Evolutionary conservation across 371 early-diverging fungal species (phyloP).

Genomic region (Circinella minor): DNA sequence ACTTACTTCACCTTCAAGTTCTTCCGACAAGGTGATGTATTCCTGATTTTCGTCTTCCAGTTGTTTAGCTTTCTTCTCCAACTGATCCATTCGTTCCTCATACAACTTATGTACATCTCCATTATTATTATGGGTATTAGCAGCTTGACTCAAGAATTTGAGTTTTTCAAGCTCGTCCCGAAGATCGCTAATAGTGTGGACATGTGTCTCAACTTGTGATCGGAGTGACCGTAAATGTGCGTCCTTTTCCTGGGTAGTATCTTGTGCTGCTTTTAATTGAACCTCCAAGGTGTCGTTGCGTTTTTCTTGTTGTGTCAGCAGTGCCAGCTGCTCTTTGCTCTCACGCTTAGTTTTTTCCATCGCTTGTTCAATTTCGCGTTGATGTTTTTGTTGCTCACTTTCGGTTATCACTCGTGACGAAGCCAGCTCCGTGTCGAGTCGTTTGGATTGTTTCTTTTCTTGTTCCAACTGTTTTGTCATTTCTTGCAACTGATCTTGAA

Average conservation of each 20-base stretch:
- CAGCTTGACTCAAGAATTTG: slow-evolving; percentile 10
- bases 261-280: slow-evolving; percentile 7
- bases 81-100: slow-evolving; percentile 16
- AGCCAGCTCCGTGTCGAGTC: slow-evolving; percentile 9
- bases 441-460: not conserved
- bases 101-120: slow-evolving; percentile 7
- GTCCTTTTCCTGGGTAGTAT: slow-evolving; percentile 21
- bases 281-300: slow-evolving; percentile 1
- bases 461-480: not conserved
- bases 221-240: slow-evolving; percentile 19
- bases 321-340: slow-evolving; percentile 6
- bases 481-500: not conserved
- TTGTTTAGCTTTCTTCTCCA: slow-evolving; percentile 26
- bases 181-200: slow-evolving; percentile 23
- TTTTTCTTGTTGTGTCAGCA: slow-evolving; percentile 5
- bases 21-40: slow-evolving; percentile 32
- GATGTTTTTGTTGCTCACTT: slow-evolving; percentile 6
- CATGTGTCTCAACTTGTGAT: slow-evolving; percentile 24
- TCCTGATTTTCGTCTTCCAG: slow-evolving; percentile 40
- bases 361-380: slow-evolving; percentile 7
- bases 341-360: not conserved
- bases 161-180: slow-evolving; percentile 17
- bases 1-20: slow-evolving; percentile 37
- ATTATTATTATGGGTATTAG: not conserved
- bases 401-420: not conserved